phyloP scores from a whole-genome alignment of 768 basidiomycete genomes.

The Pleurotus ostreatus region DNA sequence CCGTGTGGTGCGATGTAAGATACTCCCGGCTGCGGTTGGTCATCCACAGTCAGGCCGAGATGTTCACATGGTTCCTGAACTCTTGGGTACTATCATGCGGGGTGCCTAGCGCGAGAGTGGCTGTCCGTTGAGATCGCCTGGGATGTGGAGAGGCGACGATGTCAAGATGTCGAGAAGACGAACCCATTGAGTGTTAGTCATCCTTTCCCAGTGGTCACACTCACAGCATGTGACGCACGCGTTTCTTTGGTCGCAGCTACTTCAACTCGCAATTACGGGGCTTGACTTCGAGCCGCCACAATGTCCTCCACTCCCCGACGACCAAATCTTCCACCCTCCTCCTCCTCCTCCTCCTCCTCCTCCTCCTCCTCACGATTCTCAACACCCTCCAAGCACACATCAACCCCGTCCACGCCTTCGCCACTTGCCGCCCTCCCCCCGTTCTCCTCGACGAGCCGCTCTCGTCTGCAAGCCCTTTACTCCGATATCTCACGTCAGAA shows the following conservation, averaged over 20 bases:
- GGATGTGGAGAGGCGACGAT: too few relatives aligned
- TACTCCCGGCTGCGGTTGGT: too few relatives aligned
- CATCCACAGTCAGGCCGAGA: too few relatives aligned
- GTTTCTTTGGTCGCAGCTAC: not conserved
- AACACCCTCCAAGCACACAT: not conserved
- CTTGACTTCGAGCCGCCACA: not conserved
- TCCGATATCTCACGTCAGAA: constrained; percentile 85
- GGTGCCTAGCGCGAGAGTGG: too few relatives aligned
- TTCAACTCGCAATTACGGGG: not conserved
- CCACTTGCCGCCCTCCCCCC: constrained; percentile 32
- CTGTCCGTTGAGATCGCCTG: too few relatives aligned
- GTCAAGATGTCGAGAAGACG: too few relatives aligned
- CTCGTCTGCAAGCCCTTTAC: constrained; percentile 77
- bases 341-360: not conserved
- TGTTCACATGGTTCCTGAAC: too few relatives aligned
- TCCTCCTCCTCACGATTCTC: constrained; percentile 11
- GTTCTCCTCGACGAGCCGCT: constrained; percentile 41
- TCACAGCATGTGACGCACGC: constrained; percentile 4
- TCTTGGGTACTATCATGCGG: too few relatives aligned
- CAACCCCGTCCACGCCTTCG: constrained; percentile 1
- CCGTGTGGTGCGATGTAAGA: too few relatives aligned
- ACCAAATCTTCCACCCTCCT: not conserved
- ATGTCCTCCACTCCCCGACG: not conserved
- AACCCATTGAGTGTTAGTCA: too few relatives aligned
- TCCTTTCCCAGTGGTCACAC: not conserved